Base-by-base conservation (phyloP, 2,329 filamentous ascomycete species). In the Ophiostoma montium region DNA sequence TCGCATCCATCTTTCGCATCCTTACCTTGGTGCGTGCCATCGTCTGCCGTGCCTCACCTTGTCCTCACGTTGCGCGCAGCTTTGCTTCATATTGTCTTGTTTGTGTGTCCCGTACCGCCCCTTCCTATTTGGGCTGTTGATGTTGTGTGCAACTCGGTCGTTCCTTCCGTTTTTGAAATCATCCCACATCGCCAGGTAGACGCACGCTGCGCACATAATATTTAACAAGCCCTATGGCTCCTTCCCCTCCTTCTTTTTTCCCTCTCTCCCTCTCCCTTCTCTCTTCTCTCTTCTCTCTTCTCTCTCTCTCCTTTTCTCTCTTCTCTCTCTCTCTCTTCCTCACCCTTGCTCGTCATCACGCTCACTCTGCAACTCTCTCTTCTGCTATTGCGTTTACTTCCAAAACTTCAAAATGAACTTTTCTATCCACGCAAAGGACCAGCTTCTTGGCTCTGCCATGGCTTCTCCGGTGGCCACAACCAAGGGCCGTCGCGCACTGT, bases 101-200 rank as follows among this genome's bases (percentile, higher is more conserved):
- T 41, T 45, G 39, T 39, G 30, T 44, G 42, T 31, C 42, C 42
- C 42, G 30, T 23, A 21, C 31, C 19, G 16, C 36, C 52, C 48
- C 52, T 54, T 52, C 52, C 50, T 41, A 12, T 55, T 52, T 50
- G 43, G 32, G 50, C 18, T 42, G 39, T 42, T 42, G 23, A 35
- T 47, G 39, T 45, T 18, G 11, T 51, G 49, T 38, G 39, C 35
- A 32, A 39, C 35, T 47, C 12, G 51, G 35, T 43, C 42, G 50
- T 46, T 52, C 52, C 47, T 53, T 50, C 52, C 50, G 31, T 42
- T 47, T 48, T 35, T 32, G 18, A 9, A 9, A 18, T 18, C 33
- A 21, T 32, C 23, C 23, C 23, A 27, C 23, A 43, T 39, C 31
- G 23, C 49, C 44, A 44, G n/a, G 41, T 32, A 19, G 41, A 44